Base-by-base conservation (phyloP, 2,329 filamentous ascomycete species). In the Fusarium sp. region DNA sequence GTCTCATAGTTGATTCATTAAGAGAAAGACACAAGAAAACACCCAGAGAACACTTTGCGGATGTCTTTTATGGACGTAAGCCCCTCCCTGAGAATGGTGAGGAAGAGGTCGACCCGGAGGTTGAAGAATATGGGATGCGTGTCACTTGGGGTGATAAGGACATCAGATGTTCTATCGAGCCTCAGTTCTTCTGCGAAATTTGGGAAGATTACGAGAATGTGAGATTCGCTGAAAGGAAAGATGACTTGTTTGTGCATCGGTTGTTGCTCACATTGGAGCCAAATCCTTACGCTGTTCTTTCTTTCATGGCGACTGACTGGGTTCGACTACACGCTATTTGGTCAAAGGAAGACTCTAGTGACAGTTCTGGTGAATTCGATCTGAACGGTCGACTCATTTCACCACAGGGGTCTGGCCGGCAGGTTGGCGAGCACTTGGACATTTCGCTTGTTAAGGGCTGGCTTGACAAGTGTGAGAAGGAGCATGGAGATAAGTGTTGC, bases 401-500 rank as follows among this genome's bases (percentile, higher is more conserved):
- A n/a, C 16, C 3, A 5, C 13, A 18, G 11, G 38, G 63, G 2
- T 50, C 66, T 6, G 62, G 67, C 0, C 55, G 66, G 1, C 13
- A 18, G 9, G 33, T 69, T 0, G 44, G 27, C 2, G n/a, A 44
- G 13, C 27, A 55, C 0, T 25, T 65, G 10, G 58, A 69, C 6
- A 5, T 64, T 11, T 23, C 67, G 0, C 18, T 38, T 2, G 18
- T 59, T 1, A 23, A 14, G 5, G 16, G 33, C 1, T 69, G 66
- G 62, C 18, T 69, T 10, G 60, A 54, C 3, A 56, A 64, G 33
- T 69, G 67, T 10, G 62, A 69, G 38, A 29, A 54, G 2, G 20
- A 40, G 0, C 67, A 69, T n/a, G 59, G 33, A 14, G n/a, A 57
- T 3, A 8, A 14, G 0, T 69, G 66, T 25, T 18, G 23, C 0